A percentile compares a stretch with the other conserved stretches of the same genome.
These are phyloP conservation scores for Ogataea trehaloabstinens DNA, from an alignment of 805 yeast species.

Conservation along the genomic window DNA sequence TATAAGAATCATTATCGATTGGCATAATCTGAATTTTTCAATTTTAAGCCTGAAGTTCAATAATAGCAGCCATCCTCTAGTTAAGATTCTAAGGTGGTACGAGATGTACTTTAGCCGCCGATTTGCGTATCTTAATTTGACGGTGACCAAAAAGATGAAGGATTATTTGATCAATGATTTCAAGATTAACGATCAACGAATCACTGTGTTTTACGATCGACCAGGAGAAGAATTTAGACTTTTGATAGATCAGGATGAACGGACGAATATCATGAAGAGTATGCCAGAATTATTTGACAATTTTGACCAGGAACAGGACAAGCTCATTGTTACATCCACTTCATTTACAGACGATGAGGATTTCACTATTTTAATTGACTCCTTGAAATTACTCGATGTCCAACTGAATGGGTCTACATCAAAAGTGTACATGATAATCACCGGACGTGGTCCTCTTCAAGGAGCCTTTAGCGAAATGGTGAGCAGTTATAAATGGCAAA, in stretches of 20 bases:
- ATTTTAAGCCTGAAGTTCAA: conserved; percentile 67
- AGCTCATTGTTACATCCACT: conserved; percentile 80
- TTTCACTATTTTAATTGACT: conserved; percentile 63
- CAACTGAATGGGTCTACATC: conserved; percentile 35
- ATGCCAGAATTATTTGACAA: conserved; percentile 33
- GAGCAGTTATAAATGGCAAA: conserved; percentile 32
- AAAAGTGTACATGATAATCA: conserved; percentile 68
- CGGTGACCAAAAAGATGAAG: conserved; percentile 79
- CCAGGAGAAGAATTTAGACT: conserved; percentile 74
- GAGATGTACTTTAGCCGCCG: conserved; percentile 60
- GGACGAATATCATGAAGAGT: conserved; percentile 32
- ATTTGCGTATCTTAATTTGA: conserved; percentile 67
- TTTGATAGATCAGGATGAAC: conserved; percentile 28
- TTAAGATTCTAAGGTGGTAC: conserved; percentile 54
- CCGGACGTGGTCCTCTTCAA: conserved; percentile 93
- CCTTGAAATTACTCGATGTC: conserved; percentile 59
- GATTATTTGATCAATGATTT: conserved; percentile 55
- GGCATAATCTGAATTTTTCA: conserved; percentile 94
- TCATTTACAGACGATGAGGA: conserved; percentile 97
- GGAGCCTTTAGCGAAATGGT: conserved; percentile 36
- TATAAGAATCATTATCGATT: conserved; percentile 75
- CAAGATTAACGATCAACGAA: conserved; percentile 44
- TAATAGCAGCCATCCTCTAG: conserved; percentile 57
- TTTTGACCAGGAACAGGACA: conserved; percentile 38
- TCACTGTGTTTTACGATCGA: conserved; percentile 77